Conservation (phyloP, 2,329 filamentous ascomycete genomes). For the Stagonosporopsis tanaceti region DNA sequence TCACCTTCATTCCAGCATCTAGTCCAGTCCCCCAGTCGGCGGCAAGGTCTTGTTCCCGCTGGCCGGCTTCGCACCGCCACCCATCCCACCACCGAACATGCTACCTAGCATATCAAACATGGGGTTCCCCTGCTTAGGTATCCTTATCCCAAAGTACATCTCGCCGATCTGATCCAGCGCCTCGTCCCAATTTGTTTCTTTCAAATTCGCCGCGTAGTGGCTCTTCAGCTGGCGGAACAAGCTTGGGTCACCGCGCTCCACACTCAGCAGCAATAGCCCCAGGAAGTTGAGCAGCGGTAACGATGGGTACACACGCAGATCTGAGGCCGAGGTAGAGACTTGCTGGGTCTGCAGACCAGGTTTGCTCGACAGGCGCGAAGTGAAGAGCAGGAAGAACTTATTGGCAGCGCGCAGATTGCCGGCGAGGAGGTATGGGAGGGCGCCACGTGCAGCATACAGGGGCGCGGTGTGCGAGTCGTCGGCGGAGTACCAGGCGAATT, state of each 20-base stretch:
- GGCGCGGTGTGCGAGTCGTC: conserved; percentile 89
- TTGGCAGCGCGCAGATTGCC: conserved; percentile 92
- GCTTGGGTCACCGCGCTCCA: conserved; percentile 80
- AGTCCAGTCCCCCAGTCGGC: conserved; percentile 48
- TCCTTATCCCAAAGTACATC: conserved; percentile 94
- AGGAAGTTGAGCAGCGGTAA: conserved; percentile 96
- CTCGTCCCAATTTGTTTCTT: conserved; percentile 80
- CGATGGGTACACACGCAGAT: conserved; percentile 84
- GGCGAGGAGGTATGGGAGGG: conserved; percentile 88
- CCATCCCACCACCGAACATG: conserved; percentile 80
- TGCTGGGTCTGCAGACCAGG: conserved; percentile 77
- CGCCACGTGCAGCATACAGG: conserved; percentile 82
- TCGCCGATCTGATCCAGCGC: conserved; percentile 87
- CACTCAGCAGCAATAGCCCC: conserved; percentile 79
- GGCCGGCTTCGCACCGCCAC: conserved; percentile 58
- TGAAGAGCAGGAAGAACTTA: conserved; percentile 80
- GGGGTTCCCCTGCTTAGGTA: conserved; percentile 88
- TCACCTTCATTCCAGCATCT: neutral
- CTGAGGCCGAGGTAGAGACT: conserved; percentile 76
- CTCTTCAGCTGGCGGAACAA: conserved; percentile 81
- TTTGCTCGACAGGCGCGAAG: conserved; percentile 68
- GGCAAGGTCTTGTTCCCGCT: conserved; percentile 43
- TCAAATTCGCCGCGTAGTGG: conserved; percentile 82
- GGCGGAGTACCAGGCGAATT: conserved; percentile 92
- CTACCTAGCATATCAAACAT: conserved; percentile 98